These are phyloP conservation scores for Cucurbita pepo DNA, from an alignment of 306 rosid genomes.

Conservation along the genomic window DNA sequence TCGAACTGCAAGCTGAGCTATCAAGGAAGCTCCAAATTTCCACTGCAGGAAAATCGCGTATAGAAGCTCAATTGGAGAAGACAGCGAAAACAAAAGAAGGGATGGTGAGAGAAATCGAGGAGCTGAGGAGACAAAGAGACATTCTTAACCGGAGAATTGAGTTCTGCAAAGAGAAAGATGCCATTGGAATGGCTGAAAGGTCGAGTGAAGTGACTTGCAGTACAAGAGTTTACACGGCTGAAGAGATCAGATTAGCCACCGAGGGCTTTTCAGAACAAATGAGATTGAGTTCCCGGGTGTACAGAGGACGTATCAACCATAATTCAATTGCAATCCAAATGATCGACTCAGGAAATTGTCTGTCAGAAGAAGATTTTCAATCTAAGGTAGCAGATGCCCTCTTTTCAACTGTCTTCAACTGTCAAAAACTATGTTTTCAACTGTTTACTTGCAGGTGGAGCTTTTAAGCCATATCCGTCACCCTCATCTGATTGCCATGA, in stretches of 20 bases:
- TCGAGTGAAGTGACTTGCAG: constrained; percentile 13
- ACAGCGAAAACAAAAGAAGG: constrained; percentile 19
- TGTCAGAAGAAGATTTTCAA: constrained; percentile 26
- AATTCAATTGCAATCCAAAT: constrained; percentile 42
- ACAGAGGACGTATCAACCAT: constrained; percentile 47
- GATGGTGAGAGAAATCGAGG: constrained; percentile 39
- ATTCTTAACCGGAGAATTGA: constrained; percentile 53
- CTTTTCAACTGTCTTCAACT: not conserved
- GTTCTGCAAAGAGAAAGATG: constrained; percentile 60
- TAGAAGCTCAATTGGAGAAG: constrained; percentile 27
- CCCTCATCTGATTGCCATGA: constrained; percentile 49
- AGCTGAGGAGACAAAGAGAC: constrained; percentile 39
- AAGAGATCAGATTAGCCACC: constrained; percentile 55
- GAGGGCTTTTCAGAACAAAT: constrained; percentile 34
- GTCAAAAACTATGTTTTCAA: not conserved
- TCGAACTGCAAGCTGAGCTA: constrained; percentile 35
- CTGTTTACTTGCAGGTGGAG: constrained; percentile 34
- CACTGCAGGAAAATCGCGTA: constrained; percentile 13
- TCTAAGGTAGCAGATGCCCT: constrained; percentile 32
- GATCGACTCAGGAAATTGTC: constrained; percentile 8
- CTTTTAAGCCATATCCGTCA: constrained; percentile 42
- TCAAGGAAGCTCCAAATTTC: constrained; percentile 34
- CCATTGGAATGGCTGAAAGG: constrained; percentile 40
- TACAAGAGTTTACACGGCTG: constrained; percentile 38
- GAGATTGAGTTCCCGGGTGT: constrained; percentile 35